phyloP scores from a whole-genome alignment of 495 filamentous ascomycete species.

The Tetracladium setigerum region DNA sequence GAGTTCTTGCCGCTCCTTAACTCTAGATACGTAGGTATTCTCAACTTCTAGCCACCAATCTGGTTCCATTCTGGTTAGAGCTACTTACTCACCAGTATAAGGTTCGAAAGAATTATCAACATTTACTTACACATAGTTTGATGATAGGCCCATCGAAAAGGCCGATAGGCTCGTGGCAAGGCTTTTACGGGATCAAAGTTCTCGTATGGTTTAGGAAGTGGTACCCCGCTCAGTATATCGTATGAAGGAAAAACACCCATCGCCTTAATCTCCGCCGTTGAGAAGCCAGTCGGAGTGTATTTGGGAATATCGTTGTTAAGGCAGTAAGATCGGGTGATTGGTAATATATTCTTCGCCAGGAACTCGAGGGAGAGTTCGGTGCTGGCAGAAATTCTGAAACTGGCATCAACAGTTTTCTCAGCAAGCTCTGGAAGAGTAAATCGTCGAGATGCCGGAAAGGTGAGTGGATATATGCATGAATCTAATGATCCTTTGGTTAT shows the following conservation, averaged over 20 bases:
- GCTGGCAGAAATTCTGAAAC: conserved; percentile 7
- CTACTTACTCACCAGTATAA: conserved; percentile 32
- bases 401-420: conserved; percentile 7
- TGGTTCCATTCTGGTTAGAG: conserved; percentile 69
- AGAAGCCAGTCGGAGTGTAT: conserved; percentile 38
- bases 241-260: conserved; percentile 87
- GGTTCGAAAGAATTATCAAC: conserved; percentile 4
- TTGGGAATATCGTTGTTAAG: conserved; percentile 24
- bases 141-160: conserved; percentile 83
- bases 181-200: conserved; percentile 57
- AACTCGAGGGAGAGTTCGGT: conserved; percentile 5
- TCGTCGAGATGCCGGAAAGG: conserved; percentile 50
- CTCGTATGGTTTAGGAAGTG: conserved; percentile 59
- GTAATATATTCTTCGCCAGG: conserved; percentile 8
- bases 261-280: conserved; percentile 61
- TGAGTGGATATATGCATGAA: conserved; percentile 39
- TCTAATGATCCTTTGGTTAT: conserved; percentile 29
- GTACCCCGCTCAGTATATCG: conserved; percentile 68
- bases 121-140: conserved; percentile 84
- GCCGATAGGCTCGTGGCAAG: conserved; percentile 61
- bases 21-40: conserved; percentile 59
- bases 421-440: conserved; percentile 32
- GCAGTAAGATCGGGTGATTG: conserved; percentile 20
- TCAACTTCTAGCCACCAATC: conserved; percentile 94
- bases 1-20: conserved; percentile 65